A percentile compares a stretch with the other conserved stretches of the same genome.
These are phyloP conservation scores for Mollisiaceae sp. DNA, from an alignment of 2,329 filamentous ascomycete species.

Conservation along the genomic window DNA sequence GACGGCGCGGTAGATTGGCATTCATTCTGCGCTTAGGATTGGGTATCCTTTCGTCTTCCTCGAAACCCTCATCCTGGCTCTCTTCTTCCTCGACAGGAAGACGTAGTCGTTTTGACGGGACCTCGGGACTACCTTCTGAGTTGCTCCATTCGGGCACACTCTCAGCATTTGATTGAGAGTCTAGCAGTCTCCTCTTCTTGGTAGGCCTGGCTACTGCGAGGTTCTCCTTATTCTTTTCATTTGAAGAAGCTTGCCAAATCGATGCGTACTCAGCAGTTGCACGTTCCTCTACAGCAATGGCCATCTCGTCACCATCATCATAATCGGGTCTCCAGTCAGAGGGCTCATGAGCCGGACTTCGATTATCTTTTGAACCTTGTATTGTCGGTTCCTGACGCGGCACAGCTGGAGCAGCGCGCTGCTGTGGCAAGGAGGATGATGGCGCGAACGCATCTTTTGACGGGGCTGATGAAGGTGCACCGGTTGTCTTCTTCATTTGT, in stretches of 20 bases:
- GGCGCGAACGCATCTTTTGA: conserved; percentile 22
- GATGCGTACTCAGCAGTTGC: conserved; percentile 16
- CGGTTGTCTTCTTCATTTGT: not conserved
- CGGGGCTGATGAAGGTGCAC: not conserved
- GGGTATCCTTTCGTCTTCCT: conserved; percentile 31
- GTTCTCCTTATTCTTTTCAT: conserved; percentile 42
- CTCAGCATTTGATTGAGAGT: conserved; percentile 30
- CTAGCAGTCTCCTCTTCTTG: conserved; percentile 28
- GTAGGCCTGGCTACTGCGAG: conserved; percentile 11
- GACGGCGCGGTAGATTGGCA: conserved; percentile 9
- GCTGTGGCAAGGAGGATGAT: conserved; percentile 8
- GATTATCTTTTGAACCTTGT: not conserved
- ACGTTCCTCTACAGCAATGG: conserved; percentile 7
- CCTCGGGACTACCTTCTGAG: conserved; percentile 20
- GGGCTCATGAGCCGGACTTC: not conserved
- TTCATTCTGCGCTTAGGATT: conserved; percentile 27
- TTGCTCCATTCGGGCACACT: conserved; percentile 29
- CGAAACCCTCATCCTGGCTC: conserved; percentile 35
- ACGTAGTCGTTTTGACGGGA: conserved; percentile 5
- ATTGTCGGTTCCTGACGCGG: not conserved
- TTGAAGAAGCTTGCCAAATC: not conserved
- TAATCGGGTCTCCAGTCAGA: not conserved
- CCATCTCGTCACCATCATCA: conserved; percentile 10
- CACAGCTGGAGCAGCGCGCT: conserved; percentile 10
- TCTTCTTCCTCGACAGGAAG: conserved; percentile 21